Conservation (phyloP, 345 rosid genomes). For the Hevea brasiliensis region DNA sequence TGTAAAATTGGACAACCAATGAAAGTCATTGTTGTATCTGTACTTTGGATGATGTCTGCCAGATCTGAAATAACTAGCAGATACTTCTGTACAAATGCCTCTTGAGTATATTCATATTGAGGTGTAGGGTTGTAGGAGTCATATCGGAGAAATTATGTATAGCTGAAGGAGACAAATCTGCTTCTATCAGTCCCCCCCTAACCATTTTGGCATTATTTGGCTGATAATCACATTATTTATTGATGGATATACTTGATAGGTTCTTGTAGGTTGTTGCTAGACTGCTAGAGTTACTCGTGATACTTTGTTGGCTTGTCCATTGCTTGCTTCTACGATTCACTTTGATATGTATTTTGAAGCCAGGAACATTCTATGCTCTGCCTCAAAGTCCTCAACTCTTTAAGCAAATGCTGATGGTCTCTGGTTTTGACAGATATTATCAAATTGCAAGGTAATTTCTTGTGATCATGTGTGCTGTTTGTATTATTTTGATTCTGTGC, state of each 20-base stretch:
- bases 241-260: background rate
- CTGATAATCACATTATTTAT: background rate
- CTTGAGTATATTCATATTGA: too few species aligned
- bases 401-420: slow-evolving; percentile 98
- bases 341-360: slow-evolving; percentile 65
- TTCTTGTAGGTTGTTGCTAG: background rate
- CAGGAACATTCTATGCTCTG: slow-evolving; percentile 97
- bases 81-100: background rate
- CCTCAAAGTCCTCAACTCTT: slow-evolving; percentile 97
- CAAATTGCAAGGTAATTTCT: slow-evolving; percentile 82
- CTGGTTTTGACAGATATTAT: slow-evolving; percentile 93
- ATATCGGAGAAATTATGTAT: background rate
- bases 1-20: background rate
- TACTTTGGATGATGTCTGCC: background rate
- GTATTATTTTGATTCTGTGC: background rate
- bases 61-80: too few species aligned
- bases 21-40: background rate
- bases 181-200: background rate
- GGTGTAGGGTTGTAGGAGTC: background rate
- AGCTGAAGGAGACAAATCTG: background rate
- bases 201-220: background rate
- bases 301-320: slow-evolving; percentile 19
- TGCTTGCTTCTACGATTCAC: slow-evolving; percentile 38
- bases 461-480: slow-evolving; percentile 7
- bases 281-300: slow-evolving; percentile 1